These are phyloP conservation scores for Solanum paucissectum DNA, from an alignment of 257 asterid species.

Conservation along the genomic window DNA sequence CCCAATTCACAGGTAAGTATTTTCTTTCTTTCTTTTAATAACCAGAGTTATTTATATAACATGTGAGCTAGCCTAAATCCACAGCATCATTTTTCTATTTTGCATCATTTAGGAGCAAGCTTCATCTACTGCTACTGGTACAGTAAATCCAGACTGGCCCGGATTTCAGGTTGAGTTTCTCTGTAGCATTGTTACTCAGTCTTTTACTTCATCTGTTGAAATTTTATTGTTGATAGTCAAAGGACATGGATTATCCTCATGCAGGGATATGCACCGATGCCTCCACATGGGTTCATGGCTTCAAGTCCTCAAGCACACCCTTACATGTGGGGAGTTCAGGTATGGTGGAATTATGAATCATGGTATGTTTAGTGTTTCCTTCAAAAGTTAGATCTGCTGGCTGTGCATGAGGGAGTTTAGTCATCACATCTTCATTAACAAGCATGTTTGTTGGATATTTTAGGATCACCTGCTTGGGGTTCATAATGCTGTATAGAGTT, in stretches of 20 bases:
- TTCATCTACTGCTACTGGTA: slow-evolving; percentile 46
- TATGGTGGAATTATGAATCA: slow-evolving; percentile 5
- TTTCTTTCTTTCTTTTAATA: background rate
- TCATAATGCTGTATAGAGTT: background rate
- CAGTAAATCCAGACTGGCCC: slow-evolving; percentile 75
- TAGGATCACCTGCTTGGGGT: background rate
- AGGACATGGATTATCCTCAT: slow-evolving; percentile 10
- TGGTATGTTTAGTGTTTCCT: background rate
- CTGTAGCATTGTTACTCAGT: background rate
- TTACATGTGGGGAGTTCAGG: slow-evolving; percentile 99
- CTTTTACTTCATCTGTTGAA: slow-evolving; percentile 2
- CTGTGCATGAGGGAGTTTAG: background rate
- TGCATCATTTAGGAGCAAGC: slow-evolving; percentile 49
- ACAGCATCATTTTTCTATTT: background rate
- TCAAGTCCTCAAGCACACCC: slow-evolving; percentile 88
- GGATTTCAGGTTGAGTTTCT: slow-evolving; percentile 73
- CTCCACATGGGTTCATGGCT: slow-evolving; percentile 81
- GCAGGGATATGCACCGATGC: slow-evolving; percentile 84
- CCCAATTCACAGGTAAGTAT: slow-evolving; percentile 50
- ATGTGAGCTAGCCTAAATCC: background rate
- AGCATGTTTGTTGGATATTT: background rate
- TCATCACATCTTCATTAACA: background rate
- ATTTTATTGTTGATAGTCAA: slow-evolving; percentile 6
- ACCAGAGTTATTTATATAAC: background rate
- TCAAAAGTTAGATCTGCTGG: background rate